phyloP scores from a whole-genome alignment of 768 basidiomycete species.

The Brasilioporus rufonigricans region DNA sequence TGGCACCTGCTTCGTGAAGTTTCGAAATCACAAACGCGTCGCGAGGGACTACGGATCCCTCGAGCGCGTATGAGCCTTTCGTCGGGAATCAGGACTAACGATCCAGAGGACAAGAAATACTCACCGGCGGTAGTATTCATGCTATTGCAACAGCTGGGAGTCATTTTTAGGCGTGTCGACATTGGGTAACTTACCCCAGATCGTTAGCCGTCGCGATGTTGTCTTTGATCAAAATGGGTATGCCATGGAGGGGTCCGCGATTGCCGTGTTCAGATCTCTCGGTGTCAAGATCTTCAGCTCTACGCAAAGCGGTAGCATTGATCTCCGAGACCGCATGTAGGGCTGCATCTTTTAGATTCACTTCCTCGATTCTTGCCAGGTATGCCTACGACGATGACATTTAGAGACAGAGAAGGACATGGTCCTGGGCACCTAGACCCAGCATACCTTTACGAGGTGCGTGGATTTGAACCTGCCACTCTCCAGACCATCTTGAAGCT shows the following conservation, averaged over 20 bases:
- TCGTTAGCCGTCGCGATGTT: conserved; percentile 34
- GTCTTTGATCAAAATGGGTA: conserved; percentile 57
- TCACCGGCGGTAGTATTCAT: conserved; percentile 53
- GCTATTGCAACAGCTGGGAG: conserved; percentile 18
- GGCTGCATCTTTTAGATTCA: conserved; percentile 57
- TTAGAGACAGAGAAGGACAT: no score
- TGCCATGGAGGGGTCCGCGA: conserved; percentile 53
- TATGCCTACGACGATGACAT: conserved; percentile 46
- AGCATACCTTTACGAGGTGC: conserved; percentile 57
- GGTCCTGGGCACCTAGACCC: no score
- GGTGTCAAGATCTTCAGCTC: conserved; percentile 53
- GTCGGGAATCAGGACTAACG: conserved; percentile 1
- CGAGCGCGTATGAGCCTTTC: conserved; percentile 37
- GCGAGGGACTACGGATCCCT: conserved; percentile 37
- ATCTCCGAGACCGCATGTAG: conserved; percentile 59
- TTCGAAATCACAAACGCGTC: conserved; percentile 35
- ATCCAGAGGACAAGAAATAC: conserved; percentile 17
- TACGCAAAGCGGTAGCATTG: conserved; percentile 50
- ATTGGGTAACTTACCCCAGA: conserved; percentile 21
- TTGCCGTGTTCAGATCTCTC: conserved; percentile 46
- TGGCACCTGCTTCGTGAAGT: conserved; percentile 33
- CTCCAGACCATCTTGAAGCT: conserved; percentile 53
- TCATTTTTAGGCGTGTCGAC: background rate
- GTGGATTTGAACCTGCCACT: conserved; percentile 53
- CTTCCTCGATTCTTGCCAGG: conserved; percentile 63